These are phyloP conservation scores for Acanthamoeba royreba DNA, from an alignment of 208 protist species.

Conservation along the genomic window DNA sequence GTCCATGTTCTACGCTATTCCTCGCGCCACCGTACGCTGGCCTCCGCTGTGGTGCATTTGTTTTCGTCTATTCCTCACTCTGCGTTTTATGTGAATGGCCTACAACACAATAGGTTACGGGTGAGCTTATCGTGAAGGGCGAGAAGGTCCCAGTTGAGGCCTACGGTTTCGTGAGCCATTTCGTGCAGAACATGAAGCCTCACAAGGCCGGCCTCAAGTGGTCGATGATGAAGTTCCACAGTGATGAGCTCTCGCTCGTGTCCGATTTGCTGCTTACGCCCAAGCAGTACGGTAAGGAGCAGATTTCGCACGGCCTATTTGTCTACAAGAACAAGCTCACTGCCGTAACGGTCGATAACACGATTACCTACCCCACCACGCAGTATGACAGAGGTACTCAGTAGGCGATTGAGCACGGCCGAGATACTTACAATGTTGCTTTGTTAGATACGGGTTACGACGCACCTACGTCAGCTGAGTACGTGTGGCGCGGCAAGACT, in stretches of 20 bases:
- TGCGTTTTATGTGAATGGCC: background rate
- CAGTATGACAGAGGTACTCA: constrained; percentile 29
- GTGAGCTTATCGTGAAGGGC: background rate
- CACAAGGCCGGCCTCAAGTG: constrained; percentile 35
- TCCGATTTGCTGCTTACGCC: constrained; percentile 26
- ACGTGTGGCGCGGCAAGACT: constrained; percentile 22
- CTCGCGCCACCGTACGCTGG: constrained; percentile 10
- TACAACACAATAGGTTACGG: background rate
- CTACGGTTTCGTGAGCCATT: constrained; percentile 22
- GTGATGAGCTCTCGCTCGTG: constrained; percentile 1
- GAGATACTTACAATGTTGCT: no score
- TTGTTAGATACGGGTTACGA: constrained; percentile 12
- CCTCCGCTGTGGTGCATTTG: background rate
- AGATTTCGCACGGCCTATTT: background rate
- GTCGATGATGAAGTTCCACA: constrained; percentile 46
- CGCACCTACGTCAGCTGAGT: constrained; percentile 1
- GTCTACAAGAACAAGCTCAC: constrained; percentile 41
- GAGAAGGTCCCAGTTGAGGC: constrained; percentile 6
- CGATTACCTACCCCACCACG: constrained; percentile 19
- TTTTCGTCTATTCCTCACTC: background rate
- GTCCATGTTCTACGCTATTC: constrained; percentile 36
- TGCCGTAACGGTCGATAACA: constrained; percentile 33
- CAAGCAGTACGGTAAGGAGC: constrained; percentile 15
- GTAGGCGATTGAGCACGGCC: no score
- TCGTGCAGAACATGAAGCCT: constrained; percentile 42